Base-by-base conservation (phyloP, 2,329 filamentous ascomycete species). In the Ascochyta viciae-villosae region DNA sequence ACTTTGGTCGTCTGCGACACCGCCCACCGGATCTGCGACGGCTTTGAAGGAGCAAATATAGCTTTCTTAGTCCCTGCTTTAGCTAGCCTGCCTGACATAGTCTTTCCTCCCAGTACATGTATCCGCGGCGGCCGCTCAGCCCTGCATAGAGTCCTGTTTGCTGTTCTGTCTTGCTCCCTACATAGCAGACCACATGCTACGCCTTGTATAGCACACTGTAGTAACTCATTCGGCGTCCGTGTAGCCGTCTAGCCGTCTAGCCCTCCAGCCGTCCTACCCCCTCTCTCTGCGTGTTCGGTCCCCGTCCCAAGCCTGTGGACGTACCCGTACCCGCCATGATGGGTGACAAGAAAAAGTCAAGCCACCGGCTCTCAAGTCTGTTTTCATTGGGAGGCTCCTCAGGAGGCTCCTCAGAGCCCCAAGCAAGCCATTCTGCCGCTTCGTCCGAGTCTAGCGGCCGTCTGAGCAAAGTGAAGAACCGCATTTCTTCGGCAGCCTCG, bases 341-440 rank as follows among this genome's bases (percentile, higher is more conserved):
- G 64, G 60, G 59, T 34, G 63, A 68, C 50, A 72, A 69, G 63
- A 74, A 72, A 61, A 68, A 67, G 46, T 64, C 71, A n/a, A 67
- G 60, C 60, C 62, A 63, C 42, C 59, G 73, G 57, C 66, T 76
- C 50, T 75, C 72, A 47, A 73, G 72, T 39, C 53, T 75, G 27
- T 73, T 76, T 54, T 72, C 66, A 12, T 48, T 63, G 37, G 63
- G 62, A 6, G 43, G 41, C 15, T 66, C 66, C 12, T 61, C 64
- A 42, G 65, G 62, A 6, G 43, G 41, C 15, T 66, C 66, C 12
- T 61, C 64, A 42, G 65, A 66, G 22, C 48, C 63, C 15, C 54
- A 45, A 15, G 39, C 64, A 22, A 43, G 60, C 31, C 57, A 46
- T n/a, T 66, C 71, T 23, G 46, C 57, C 15, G 52, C 65, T 8